phyloP scores from a whole-genome alignment of 1,284 basidiomycete genomes.

The Naganishia liquefaciens region DNA sequence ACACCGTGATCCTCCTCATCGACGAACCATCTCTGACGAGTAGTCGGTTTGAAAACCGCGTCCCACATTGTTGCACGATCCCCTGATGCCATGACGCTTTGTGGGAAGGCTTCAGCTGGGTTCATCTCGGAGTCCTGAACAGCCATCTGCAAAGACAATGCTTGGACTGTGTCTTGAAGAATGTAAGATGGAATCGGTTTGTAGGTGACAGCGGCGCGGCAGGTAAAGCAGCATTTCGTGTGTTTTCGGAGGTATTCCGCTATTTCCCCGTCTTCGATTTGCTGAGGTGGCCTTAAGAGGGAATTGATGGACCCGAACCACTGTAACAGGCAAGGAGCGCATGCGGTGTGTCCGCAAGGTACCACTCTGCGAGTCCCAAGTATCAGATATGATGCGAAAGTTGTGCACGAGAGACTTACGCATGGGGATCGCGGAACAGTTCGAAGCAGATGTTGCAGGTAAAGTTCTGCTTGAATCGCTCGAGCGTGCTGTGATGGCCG shows the following conservation, averaged over 20 bases:
- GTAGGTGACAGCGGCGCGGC: slow-evolving; percentile 44
- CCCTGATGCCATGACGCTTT: slow-evolving; percentile 37
- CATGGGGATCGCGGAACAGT: slow-evolving; percentile 47
- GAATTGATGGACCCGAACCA: slow-evolving; percentile 51
- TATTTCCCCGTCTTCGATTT: slow-evolving; percentile 28
- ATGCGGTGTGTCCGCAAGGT: slow-evolving; percentile 51
- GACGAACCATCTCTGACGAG: slow-evolving; percentile 32
- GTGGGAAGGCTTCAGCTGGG: slow-evolving; percentile 39
- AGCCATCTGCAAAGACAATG: slow-evolving; percentile 10
- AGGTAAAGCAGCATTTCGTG: slow-evolving; percentile 50
- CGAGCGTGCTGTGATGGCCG: slow-evolving; percentile 38
- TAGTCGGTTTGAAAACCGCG: slow-evolving; percentile 16
- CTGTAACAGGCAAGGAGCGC: slow-evolving; percentile 43
- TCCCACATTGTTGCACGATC: slow-evolving; percentile 32
- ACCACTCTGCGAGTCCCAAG: slow-evolving; percentile 26
- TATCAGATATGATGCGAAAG: too few relatives aligned
- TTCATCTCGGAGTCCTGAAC: background rate
- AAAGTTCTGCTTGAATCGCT: slow-evolving; percentile 43
- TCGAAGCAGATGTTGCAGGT: slow-evolving; percentile 50
- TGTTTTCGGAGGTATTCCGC: slow-evolving; percentile 29
- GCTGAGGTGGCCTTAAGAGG: slow-evolving; percentile 36
- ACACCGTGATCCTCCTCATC: slow-evolving; percentile 41
- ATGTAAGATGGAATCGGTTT: slow-evolving; percentile 48
- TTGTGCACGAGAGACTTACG: slow-evolving; percentile 39
- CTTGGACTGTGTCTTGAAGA: slow-evolving; percentile 33